phyloP scores from a whole-genome alignment of 192 early-diverging fungal species.

The Backusella parvicylindrica region DNA sequence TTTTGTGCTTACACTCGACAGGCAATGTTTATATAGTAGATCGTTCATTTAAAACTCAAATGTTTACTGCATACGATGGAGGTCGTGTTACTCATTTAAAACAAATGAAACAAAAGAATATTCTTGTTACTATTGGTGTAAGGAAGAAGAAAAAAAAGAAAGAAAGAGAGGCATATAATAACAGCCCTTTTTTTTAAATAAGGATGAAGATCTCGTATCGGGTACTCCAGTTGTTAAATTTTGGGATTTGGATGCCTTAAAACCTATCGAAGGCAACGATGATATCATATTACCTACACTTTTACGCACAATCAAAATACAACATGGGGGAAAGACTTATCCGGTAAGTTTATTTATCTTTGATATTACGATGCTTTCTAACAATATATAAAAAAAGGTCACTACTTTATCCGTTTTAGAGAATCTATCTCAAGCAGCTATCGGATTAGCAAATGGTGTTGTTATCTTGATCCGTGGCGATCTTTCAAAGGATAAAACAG shows the following conservation, averaged over 20 bases:
- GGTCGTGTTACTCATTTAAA: slow-evolving; percentile 80
- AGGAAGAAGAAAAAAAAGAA: slow-evolving; percentile 20
- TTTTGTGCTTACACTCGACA: slow-evolving; percentile 34
- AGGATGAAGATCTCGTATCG: slow-evolving; percentile 46
- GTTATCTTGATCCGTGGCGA: slow-evolving; percentile 83
- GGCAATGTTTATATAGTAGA: slow-evolving; percentile 68
- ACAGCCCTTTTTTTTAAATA: background rate
- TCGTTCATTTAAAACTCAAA: slow-evolving; percentile 55
- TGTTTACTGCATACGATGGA: slow-evolving; percentile 59
- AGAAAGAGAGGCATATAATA: slow-evolving; percentile 17
- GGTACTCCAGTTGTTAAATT: slow-evolving; percentile 65
- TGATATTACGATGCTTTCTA: background rate
- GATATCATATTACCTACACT: slow-evolving; percentile 52
- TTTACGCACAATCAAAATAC: slow-evolving; percentile 63
- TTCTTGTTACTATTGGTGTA: slow-evolving; percentile 78
- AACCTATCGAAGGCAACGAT: slow-evolving; percentile 23
- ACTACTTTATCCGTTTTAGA: slow-evolving; percentile 73
- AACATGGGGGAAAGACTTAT: slow-evolving; percentile 60
- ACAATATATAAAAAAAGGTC: slow-evolving; percentile 16
- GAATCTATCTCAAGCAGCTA: slow-evolving; percentile 81
- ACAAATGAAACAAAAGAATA: slow-evolving; percentile 74
- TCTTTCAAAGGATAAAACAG: slow-evolving; percentile 70
- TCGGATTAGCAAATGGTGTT: slow-evolving; percentile 90
- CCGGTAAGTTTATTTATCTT: slow-evolving; percentile 44
- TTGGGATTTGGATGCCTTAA: slow-evolving; percentile 69